These are phyloP conservation scores for Auriscalpium vulgare DNA, from an alignment of 768 basidiomycete genomes.

Conservation along the genomic window DNA sequence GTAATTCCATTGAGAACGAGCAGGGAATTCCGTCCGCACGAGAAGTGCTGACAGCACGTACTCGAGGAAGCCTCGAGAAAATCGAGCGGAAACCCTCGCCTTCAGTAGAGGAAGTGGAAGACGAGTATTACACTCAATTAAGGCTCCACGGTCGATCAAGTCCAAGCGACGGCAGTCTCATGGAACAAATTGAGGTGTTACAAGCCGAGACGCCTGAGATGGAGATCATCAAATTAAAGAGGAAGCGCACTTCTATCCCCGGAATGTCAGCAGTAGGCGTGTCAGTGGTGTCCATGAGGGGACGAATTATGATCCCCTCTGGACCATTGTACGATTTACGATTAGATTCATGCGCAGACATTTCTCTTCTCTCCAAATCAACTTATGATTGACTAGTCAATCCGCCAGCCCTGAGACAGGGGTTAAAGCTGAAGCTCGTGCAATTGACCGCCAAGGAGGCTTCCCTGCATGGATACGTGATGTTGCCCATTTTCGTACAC, in stretches of 20 bases:
- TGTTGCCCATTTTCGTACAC: slow-evolving; percentile 18
- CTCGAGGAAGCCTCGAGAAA: neutral
- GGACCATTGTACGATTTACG: neutral
- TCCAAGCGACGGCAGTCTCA: neutral
- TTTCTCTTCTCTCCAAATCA: neutral
- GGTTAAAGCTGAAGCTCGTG: too few species aligned
- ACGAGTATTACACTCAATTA: neutral
- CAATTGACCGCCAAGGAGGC: neutral
- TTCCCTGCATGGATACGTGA: slow-evolving; percentile 21
- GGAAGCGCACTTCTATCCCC: neutral
- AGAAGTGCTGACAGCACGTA: too few species aligned
- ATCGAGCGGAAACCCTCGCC: neutral
- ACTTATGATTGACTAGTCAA: too few species aligned
- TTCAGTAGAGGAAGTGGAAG: neutral
- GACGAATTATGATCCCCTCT: neutral
- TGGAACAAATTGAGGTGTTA: neutral
- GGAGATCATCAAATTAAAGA: neutral
- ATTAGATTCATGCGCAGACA: neutral
- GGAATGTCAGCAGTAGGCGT: neutral
- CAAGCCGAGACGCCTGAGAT: slow-evolving; percentile 19
- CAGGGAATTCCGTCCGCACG: too few species aligned
- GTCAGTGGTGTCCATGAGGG: neutral
- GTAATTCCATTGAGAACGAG: too few species aligned
- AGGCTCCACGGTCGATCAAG: neutral
- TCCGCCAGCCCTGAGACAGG: too few species aligned